Percentiles rank a stretch among this genome's conserved stretches.
These are phyloP conservation scores for Camelina neglecta DNA, from an alignment of 345 rosid genomes.

Conservation along the genomic window DNA sequence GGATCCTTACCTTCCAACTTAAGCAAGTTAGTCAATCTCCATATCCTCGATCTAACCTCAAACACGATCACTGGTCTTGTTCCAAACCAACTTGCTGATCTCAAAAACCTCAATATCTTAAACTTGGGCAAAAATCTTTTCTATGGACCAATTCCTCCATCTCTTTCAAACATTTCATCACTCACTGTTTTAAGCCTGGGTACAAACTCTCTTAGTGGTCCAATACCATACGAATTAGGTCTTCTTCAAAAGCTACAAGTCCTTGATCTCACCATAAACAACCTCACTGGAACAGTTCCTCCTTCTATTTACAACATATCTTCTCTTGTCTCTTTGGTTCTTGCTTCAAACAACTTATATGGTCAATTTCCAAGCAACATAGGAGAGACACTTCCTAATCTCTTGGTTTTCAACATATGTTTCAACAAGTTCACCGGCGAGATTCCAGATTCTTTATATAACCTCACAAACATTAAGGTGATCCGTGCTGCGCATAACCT, in stretches of 20 bases:
- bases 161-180: conserved; percentile 51
- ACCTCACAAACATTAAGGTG: conserved; percentile 48
- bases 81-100: conserved; percentile 45
- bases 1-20: conserved; percentile 49
- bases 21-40: conserved; percentile 47
- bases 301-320: conserved; percentile 53
- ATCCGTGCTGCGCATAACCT: conserved; percentile 48
- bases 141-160: conserved; percentile 50
- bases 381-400: conserved; percentile 54
- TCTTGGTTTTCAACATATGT: conserved; percentile 48
- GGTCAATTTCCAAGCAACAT: conserved; percentile 49
- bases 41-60: conserved; percentile 47
- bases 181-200: conserved; percentile 49
- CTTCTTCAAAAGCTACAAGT: conserved; percentile 42
- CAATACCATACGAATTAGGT: conserved; percentile 48
- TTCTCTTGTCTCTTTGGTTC: conserved; percentile 47
- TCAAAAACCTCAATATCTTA: conserved; percentile 43
- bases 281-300: conserved; percentile 47
- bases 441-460: conserved; percentile 54
- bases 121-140: conserved; percentile 54
- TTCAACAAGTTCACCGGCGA: conserved; percentile 51
- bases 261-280: conserved; percentile 54
- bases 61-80: conserved; percentile 50
- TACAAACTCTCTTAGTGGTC: conserved; percentile 52
- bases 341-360: conserved; percentile 53